Conservation (phyloP, 1,284 basidiomycete genomes). For the Malassezia japonica region DNA sequence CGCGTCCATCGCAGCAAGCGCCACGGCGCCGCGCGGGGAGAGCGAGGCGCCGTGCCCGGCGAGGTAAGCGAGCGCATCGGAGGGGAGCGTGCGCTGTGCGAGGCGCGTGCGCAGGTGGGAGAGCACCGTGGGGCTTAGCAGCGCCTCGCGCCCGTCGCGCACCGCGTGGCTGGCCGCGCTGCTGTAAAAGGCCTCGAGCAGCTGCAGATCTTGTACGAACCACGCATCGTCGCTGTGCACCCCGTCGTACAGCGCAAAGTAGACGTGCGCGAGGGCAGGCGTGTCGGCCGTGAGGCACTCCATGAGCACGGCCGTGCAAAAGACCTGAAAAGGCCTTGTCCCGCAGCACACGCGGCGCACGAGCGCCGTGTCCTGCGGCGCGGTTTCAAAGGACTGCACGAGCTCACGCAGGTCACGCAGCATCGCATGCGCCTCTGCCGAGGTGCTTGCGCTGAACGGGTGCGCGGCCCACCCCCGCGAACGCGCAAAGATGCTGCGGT, state of each 20-base stretch:
- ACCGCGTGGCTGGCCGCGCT: background rate
- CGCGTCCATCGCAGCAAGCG: background rate
- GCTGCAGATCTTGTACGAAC: background rate
- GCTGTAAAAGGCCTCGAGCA: conserved; percentile 2
- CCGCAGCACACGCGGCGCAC: conserved; percentile 21
- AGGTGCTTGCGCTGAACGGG: conserved; percentile 2
- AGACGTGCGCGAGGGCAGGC: conserved; percentile 62
- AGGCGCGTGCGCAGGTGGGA: background rate
- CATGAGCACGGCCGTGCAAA: conserved; percentile 65
- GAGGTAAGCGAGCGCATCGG: background rate
- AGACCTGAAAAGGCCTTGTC: conserved; percentile 57
- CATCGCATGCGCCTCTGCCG: conserved; percentile 4
- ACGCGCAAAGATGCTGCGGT: conserved; percentile 60
- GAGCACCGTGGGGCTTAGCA: background rate
- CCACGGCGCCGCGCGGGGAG: background rate
- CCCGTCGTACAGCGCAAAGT: conserved; percentile 60
- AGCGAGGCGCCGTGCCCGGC: background rate
- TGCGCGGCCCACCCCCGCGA: conserved; percentile 14
- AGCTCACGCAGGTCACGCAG: conserved; percentile 65
- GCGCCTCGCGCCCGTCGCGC: conserved; percentile 7
- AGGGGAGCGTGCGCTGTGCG: background rate
- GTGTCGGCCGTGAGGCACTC: conserved; percentile 85
- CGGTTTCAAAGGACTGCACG: conserved; percentile 71
- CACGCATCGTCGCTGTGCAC: conserved; percentile 18
- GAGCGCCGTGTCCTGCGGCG: conserved; percentile 51